Conservation (phyloP, 768 basidiomycete genomes). For the Coprinellus micaceus region DNA sequence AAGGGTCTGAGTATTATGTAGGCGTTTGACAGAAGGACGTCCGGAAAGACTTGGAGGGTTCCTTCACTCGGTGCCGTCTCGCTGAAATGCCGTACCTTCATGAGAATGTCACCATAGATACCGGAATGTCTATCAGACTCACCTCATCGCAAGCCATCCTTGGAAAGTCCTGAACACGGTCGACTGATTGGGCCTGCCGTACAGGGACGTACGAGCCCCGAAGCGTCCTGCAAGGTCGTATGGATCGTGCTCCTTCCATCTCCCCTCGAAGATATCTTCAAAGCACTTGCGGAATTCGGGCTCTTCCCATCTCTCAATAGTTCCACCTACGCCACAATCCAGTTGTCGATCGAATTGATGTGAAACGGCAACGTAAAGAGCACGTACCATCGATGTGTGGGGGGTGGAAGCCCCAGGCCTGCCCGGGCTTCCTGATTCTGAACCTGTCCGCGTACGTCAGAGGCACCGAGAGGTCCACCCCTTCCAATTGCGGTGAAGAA, state of each 20-base stretch:
- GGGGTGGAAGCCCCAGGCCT: conserved; percentile 47
- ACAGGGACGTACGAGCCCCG: conserved; percentile 59
- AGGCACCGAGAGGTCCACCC: conserved; percentile 59
- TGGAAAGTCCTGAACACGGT: conserved; percentile 65
- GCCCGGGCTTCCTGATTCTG: conserved; percentile 67
- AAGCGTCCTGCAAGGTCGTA: conserved; percentile 60
- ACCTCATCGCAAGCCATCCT: conserved; percentile 76
- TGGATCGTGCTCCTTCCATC: conserved; percentile 65
- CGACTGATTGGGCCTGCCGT: conserved; percentile 44
- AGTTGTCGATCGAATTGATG: too few species aligned
- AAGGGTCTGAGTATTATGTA: conserved; percentile 76
- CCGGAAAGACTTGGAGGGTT: conserved; percentile 65
- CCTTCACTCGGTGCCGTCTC: conserved; percentile 69
- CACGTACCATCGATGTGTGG: conserved; percentile 39
- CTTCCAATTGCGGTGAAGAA: conserved; percentile 45
- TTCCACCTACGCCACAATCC: conserved; percentile 46
- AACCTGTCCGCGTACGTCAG: conserved; percentile 72
- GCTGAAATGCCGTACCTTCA: conserved; percentile 33
- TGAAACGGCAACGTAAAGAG: background rate
- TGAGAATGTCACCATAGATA: too few species aligned
- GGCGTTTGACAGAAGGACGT: conserved; percentile 61
- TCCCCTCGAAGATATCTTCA: conserved; percentile 53
- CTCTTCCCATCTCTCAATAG: conserved; percentile 77
- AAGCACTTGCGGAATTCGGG: conserved; percentile 55
- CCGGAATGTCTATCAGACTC: too few species aligned